Percentiles rank a stretch among this genome's conserved stretches.
phyloP scores from a whole-genome alignment of 805 yeast genomes.

The Lachancea waltii region DNA sequence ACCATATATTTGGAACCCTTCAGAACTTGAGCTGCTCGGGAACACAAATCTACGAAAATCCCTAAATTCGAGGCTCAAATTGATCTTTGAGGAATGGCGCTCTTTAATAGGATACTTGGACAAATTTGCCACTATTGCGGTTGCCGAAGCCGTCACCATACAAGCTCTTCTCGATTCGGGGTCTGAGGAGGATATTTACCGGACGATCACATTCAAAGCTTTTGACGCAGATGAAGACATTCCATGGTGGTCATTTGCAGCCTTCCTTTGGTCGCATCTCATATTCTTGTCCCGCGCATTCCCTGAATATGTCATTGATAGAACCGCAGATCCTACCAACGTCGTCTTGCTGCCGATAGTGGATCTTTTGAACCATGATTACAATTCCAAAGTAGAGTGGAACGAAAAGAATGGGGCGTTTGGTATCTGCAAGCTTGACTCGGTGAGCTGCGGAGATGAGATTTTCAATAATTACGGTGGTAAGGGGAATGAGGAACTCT shows the following conservation, averaged over 20 bases:
- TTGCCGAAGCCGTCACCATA: slow-evolving; percentile 9
- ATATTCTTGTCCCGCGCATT: slow-evolving; percentile 76
- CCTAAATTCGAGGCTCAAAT: slow-evolving; percentile 39
- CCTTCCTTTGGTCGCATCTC: slow-evolving; percentile 68
- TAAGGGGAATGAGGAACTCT: slow-evolving; percentile 81
- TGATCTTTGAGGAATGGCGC: slow-evolving; percentile 61
- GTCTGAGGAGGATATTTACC: slow-evolving; percentile 16
- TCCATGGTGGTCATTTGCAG: slow-evolving; percentile 58
- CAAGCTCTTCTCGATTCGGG: slow-evolving; percentile 12
- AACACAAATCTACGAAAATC: slow-evolving; percentile 64
- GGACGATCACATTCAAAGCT: slow-evolving; percentile 9
- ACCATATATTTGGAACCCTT: slow-evolving; percentile 57
- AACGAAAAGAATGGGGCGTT: slow-evolving; percentile 39
- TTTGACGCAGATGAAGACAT: neutral
- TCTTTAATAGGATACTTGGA: neutral
- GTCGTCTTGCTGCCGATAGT: slow-evolving; percentile 73
- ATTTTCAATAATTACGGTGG: slow-evolving; percentile 81
- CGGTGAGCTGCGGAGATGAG: slow-evolving; percentile 36
- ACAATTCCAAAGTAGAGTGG: slow-evolving; percentile 66
- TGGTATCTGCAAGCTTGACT: slow-evolving; percentile 32
- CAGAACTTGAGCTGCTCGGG: slow-evolving; percentile 45
- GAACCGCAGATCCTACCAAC: slow-evolving; percentile 33
- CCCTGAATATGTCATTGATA: slow-evolving; percentile 46
- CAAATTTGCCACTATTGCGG: slow-evolving; percentile 7
- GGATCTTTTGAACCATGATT: slow-evolving; percentile 72